phyloP scores from a whole-genome alignment of 805 yeast genomes.

The Pichia nanzhaoensis region DNA sequence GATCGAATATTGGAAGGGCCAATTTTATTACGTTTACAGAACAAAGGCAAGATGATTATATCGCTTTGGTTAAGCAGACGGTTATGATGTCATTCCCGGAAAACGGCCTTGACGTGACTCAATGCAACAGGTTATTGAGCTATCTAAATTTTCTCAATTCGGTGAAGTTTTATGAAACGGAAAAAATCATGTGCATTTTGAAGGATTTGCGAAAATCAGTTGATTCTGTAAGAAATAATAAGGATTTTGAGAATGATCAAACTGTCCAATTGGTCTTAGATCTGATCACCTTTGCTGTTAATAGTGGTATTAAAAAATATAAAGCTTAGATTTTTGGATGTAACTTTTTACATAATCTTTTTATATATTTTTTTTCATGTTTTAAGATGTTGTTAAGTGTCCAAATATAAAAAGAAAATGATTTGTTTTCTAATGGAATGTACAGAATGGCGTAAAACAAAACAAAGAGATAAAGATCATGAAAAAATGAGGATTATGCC shows the following conservation, averaged over 20 bases:
- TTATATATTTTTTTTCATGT: too few relatives aligned
- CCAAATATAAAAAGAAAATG: too few relatives aligned
- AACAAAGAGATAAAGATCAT: too few relatives aligned
- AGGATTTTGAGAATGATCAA: not conserved
- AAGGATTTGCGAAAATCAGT: not conserved
- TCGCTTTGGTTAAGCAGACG: slow-evolving; percentile 35
- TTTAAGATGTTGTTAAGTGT: too few relatives aligned
- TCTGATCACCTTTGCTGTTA: slow-evolving; percentile 18
- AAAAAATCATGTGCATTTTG: not conserved
- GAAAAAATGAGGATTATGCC: too few relatives aligned
- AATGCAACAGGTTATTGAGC: slow-evolving; percentile 42
- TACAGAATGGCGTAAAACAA: too few relatives aligned
- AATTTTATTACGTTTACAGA: slow-evolving; percentile 38
- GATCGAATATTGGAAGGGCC: slow-evolving; percentile 32
- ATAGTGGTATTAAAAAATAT: slow-evolving; percentile 17
- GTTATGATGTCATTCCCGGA: slow-evolving; percentile 19
- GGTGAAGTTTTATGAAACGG: slow-evolving; percentile 17
- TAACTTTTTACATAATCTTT: too few relatives aligned
- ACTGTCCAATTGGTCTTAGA: slow-evolving; percentile 11
- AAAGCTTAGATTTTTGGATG: not conserved
- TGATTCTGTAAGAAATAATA: not conserved
- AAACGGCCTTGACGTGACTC: slow-evolving; percentile 18
- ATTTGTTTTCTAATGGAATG: too few relatives aligned
- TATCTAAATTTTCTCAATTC: slow-evolving; percentile 44
- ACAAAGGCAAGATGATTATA: slow-evolving; percentile 36